These are phyloP conservation scores for Desmodesmus armatus DNA, from an alignment of 139 green algal genomes.

Conservation along the genomic window DNA sequence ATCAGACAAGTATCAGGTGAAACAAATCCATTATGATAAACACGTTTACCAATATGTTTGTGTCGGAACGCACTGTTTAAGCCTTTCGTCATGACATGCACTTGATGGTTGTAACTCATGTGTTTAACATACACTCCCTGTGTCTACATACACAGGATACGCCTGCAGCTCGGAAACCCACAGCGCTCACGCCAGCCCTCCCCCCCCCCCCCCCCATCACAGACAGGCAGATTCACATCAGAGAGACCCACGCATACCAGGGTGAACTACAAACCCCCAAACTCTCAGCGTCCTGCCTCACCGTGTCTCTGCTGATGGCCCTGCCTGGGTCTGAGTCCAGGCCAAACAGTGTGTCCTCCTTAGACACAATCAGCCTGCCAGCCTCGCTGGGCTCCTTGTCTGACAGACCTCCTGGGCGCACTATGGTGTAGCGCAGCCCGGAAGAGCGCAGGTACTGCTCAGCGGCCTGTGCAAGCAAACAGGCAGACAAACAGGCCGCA, in stretches of 20 bases:
- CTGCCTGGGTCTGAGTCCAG: slow-evolving; percentile 59
- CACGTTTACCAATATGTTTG: too few relatives aligned
- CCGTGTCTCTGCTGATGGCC: slow-evolving; percentile 66
- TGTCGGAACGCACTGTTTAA: too few relatives aligned
- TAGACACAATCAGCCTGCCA: slow-evolving; percentile 59
- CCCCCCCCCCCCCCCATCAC: neutral
- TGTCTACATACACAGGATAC: too few relatives aligned
- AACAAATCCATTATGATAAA: too few relatives aligned
- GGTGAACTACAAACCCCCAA: neutral
- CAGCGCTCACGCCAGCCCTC: slow-evolving; percentile 59
- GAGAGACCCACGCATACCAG: neutral
- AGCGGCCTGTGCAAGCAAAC: too few relatives aligned
- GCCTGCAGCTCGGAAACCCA: neutral
- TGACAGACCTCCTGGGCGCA: slow-evolving; percentile 60
- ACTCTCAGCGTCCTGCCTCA: slow-evolving; percentile 20
- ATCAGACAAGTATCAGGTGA: too few relatives aligned
- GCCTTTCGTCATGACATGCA: too few relatives aligned
- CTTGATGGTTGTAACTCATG: too few relatives aligned
- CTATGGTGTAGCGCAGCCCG: slow-evolving; percentile 73
- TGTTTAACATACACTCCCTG: too few relatives aligned
- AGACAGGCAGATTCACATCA: too few relatives aligned
- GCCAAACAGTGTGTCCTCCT: slow-evolving; percentile 71
- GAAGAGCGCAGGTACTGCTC: slow-evolving; percentile 66
- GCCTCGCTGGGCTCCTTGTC: slow-evolving; percentile 63
- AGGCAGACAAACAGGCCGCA: too few relatives aligned